Evolutionary conservation across 208 protist genomes (phyloP).

Genomic region (Leishmania tropica): DNA sequence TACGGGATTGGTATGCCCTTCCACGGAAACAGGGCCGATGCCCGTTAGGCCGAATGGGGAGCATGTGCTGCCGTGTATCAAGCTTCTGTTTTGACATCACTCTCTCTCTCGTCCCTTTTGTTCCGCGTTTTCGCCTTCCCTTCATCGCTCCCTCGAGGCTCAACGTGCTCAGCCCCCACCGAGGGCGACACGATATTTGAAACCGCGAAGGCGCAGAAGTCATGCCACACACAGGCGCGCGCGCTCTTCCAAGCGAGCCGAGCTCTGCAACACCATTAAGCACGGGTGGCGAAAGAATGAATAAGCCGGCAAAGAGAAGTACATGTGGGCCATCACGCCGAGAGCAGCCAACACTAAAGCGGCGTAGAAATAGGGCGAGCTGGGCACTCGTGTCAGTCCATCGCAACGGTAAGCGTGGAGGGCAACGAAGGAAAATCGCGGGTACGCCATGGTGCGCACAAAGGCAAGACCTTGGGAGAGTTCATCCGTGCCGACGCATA

Average conservation of each 20-base stretch:
- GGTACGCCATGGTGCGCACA: not conserved
- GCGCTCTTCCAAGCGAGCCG: not conserved
- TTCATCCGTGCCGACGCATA: not conserved
- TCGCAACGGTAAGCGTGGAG: not conserved
- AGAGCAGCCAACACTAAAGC: not conserved
- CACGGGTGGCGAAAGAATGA: too few species aligned
- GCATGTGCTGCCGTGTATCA: not conserved
- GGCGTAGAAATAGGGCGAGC: not conserved
- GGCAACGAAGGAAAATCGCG: not conserved
- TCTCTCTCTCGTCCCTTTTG: not conserved
- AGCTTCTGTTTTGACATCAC: not conserved
- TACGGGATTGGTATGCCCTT: not conserved
- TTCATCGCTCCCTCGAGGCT: not conserved
- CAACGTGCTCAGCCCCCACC: not conserved
- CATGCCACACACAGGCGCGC: not conserved
- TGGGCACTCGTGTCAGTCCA: not conserved
- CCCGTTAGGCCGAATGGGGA: not conserved
- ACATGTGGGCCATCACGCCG: not conserved
- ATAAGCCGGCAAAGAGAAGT: too few species aligned
- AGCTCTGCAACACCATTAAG: not conserved
- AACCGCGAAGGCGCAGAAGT: not conserved
- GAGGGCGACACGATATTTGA: not conserved
- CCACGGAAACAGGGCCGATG: not conserved
- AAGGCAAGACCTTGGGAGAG: not conserved
- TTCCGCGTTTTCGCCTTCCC: not conserved